Base-by-base conservation (phyloP, 495 filamentous ascomycete genomes). In the Delitschia confertaspora region DNA sequence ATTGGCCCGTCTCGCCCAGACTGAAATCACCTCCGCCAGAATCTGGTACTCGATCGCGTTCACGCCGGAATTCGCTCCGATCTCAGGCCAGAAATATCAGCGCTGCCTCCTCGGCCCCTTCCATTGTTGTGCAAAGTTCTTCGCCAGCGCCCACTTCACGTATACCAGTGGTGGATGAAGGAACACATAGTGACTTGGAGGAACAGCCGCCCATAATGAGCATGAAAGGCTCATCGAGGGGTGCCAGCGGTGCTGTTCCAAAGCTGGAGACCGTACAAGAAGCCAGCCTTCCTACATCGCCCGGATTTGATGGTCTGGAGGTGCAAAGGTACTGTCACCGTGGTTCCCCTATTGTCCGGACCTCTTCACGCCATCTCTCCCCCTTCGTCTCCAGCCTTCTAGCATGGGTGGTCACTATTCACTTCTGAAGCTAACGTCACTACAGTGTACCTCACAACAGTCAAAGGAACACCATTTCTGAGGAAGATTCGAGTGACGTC, bases 191-290 rank as follows among this genome's bases (percentile, higher is more conserved):
- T 25, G 75, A 76, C 38, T 56, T 60, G 48, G 76, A 83, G 49
- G 80, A 80, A 23, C 56, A 56, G 33, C 48, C 69, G 10, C 61
- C n/a, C n/a, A n/a, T n/a, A n/a, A n/a, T 65, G 32, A 62, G 73
- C 13, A 78, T 76, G 35, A 76, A 79, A 64, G 68, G 69, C 56
- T 80, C 78, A 26, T 76, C 79, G 36, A 78, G 88, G 58, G 79
- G 75, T 18, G 67, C 67, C 33, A 81, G 76, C 55, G 80, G 78
- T 38, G 74, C 71, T 47, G 72, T 73, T 16, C 78, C 83, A 13
- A 76, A 76, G 30, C 67, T 98, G 38, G 91, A 93, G 63, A 98
- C 91, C 0, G 91, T 98, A 21, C 82, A 94, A 60, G 91, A 98
- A 67, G 78, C 79, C 34, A 93, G 85, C 63, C 73, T 85, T 49